phyloP scores from a whole-genome alignment of 345 rosid species.

The Balakata baccata region DNA sequence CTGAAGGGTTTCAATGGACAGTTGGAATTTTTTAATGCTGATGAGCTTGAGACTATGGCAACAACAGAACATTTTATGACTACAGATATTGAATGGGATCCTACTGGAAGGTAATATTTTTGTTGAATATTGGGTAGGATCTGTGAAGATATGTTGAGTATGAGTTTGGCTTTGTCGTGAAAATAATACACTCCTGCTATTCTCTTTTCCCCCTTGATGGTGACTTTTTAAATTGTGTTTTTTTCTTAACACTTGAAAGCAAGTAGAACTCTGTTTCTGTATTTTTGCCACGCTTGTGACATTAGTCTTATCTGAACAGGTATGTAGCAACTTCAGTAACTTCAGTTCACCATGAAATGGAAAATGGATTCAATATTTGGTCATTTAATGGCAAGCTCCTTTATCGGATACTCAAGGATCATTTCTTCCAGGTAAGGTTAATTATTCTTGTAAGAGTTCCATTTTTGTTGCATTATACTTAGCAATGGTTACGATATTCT shows the following conservation, averaged over 20 bases:
- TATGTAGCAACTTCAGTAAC: constrained; percentile 88
- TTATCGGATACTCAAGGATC: constrained; percentile 79
- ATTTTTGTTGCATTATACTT: neutral
- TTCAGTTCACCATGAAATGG: constrained; percentile 91
- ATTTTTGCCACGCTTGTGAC: constrained; percentile 1
- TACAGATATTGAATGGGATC: constrained; percentile 94
- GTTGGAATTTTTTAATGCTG: constrained; percentile 85
- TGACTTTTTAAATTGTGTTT: too few relatives aligned
- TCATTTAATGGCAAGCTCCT: constrained; percentile 84
- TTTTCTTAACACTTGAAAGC: neutral
- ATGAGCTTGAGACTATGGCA: constrained; percentile 93
- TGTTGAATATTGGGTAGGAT: too few relatives aligned
- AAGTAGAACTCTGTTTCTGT: neutral
- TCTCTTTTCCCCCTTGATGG: neutral
- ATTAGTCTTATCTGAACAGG: constrained; percentile 31
- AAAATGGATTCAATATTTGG: constrained; percentile 93
- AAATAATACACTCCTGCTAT: too few relatives aligned
- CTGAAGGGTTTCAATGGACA: constrained; percentile 91
- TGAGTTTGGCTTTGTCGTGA: too few relatives aligned
- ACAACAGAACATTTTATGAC: constrained; percentile 93
- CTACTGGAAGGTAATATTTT: constrained; percentile 77
- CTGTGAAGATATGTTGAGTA: too few relatives aligned
- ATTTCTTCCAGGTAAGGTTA: constrained; percentile 79
- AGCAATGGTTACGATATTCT: neutral
- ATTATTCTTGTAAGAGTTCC: neutral